Base-by-base conservation (phyloP, 305 asterid genomes). In the Solanum hybrid region DNA sequence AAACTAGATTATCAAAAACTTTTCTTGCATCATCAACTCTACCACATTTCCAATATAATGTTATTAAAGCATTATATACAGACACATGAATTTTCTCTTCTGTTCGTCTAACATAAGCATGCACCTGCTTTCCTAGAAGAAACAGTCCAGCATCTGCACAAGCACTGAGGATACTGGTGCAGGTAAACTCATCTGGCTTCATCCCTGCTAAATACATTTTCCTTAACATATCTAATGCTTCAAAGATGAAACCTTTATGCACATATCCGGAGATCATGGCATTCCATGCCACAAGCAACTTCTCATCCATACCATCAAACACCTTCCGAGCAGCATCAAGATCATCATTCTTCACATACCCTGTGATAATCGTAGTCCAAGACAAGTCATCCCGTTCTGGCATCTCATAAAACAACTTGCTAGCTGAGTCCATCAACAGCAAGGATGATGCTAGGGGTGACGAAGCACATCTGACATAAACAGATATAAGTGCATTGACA, bases 361-460 rank as follows among this genome's bases (percentile, higher is more conserved):
- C 99, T 6, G 97, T 93, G 92, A 97, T 96, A 89, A 97, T 96
- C 1, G 99, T 96, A 26, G 99, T 96, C 98, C 98, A 97, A 4
- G 98, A 91, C 32, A 95, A 89, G 86, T 97, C 98, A 90, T 95
- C 98, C 95, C 93, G 96, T 33, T 80, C 93, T 2, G 92, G 92
- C 96, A 97, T 95, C 91, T 95, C 98, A 91, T 94, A 95, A 89
- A 97, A 96, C 75, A 97, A 76, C 90, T 92, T 91, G 92, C 95
- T 94, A 1, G 97, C 99, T 26, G 96, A 92, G 17, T 91, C 93
- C 95, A 97, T 90, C 91, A 97, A 89, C 24, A 87, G 87, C 13
- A 94, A 89, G 11, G 98, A 90, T 31, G 93, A 91, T 32, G 84
- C 89, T n/a, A 89, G 79, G 5, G 96, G 96, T 2, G 98, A 96